These are phyloP conservation scores for Nothophytophthora sp. DNA, from an alignment of 352 stramenopile genomes.

Conservation along the genomic window DNA sequence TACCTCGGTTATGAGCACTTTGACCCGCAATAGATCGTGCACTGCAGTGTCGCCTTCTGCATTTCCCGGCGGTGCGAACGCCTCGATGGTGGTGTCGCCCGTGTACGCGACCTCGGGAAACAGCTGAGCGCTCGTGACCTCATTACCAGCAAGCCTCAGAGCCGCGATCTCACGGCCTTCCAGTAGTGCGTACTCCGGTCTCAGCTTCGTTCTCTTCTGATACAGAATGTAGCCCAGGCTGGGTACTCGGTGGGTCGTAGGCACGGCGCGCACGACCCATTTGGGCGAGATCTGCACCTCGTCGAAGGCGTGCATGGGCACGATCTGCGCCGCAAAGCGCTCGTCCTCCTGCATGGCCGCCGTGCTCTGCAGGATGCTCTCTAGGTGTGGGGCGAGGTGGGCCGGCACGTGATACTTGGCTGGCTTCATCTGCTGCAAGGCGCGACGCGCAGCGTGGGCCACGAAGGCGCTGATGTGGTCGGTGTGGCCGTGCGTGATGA, in stretches of 20 bases:
- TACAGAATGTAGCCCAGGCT: slow-evolving; percentile 85
- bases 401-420: slow-evolving; percentile 71
- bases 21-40: slow-evolving; percentile 60
- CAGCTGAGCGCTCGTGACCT: slow-evolving; percentile 35
- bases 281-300: slow-evolving; percentile 62
- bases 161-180: slow-evolving; percentile 47
- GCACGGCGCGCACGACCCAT: slow-evolving; percentile 63
- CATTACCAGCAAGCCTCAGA: slow-evolving; percentile 39
- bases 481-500: slow-evolving; percentile 87
- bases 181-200: slow-evolving; percentile 45
- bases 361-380: slow-evolving; percentile 54
- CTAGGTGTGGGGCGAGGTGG: slow-evolving; percentile 50
- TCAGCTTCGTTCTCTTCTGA: slow-evolving; percentile 49
- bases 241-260: slow-evolving; percentile 68
- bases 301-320: slow-evolving; percentile 50
- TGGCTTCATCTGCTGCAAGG: slow-evolving; percentile 50
- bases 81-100: slow-evolving; percentile 71
- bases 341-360: slow-evolving; percentile 62
- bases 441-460: slow-evolving; percentile 58
- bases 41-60: slow-evolving; percentile 8
- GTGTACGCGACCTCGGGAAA: slow-evolving; percentile 81
- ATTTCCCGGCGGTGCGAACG: slow-evolving; percentile 41
- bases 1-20: slow-evolving; percentile 83
- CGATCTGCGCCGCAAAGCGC: slow-evolving; percentile 46
- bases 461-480: slow-evolving; percentile 80